A percentile compares a stretch with the other conserved stretches of the same genome.
phyloP scores from a whole-genome alignment of 1,284 basidiomycete species.

The Boletus semigastroideus region DNA sequence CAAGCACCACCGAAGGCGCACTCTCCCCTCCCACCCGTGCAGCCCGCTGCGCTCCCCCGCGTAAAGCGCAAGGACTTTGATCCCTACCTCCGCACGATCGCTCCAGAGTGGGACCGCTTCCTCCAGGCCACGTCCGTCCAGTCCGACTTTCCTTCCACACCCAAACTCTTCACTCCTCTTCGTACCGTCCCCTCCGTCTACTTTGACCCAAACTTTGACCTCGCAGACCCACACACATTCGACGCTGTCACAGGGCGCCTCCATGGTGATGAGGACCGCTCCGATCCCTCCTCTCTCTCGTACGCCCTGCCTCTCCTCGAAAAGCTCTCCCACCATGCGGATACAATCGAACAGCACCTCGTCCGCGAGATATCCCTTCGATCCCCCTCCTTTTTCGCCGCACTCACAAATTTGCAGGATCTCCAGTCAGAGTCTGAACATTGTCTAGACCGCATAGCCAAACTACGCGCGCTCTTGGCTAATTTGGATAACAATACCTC shows the following conservation, averaged over 20 bases:
- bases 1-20: slow-evolving; percentile 86
- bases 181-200: slow-evolving; percentile 80
- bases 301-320: slow-evolving; percentile 82
- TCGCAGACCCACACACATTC: slow-evolving; percentile 86
- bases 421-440: slow-evolving; percentile 86
- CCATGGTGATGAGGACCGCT: slow-evolving; percentile 33
- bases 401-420: slow-evolving; percentile 90
- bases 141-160: slow-evolving; percentile 35
- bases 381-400: slow-evolving; percentile 94
- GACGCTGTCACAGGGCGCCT: slow-evolving; percentile 71
- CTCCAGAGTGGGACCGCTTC: slow-evolving; percentile 77
- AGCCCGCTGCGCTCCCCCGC: slow-evolving; percentile 72
- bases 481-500: slow-evolving; percentile 80
- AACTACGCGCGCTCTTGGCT: slow-evolving; percentile 70
- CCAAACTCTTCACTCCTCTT: slow-evolving; percentile 62
- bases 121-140: slow-evolving; percentile 51
- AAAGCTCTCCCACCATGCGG: slow-evolving; percentile 89
- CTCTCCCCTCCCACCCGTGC: slow-evolving; percentile 70
- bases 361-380: slow-evolving; percentile 90
- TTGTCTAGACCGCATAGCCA: slow-evolving; percentile 76
- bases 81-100: slow-evolving; percentile 71
- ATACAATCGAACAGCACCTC: slow-evolving; percentile 94
- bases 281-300: slow-evolving; percentile 60
- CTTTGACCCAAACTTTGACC: slow-evolving; percentile 78
- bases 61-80: slow-evolving; percentile 85